Evolutionary conservation across 768 basidiomycete species (phyloP), one percentile per base, ranked within the genome.

Genomic region (Pleurotus sapidus): DNA sequence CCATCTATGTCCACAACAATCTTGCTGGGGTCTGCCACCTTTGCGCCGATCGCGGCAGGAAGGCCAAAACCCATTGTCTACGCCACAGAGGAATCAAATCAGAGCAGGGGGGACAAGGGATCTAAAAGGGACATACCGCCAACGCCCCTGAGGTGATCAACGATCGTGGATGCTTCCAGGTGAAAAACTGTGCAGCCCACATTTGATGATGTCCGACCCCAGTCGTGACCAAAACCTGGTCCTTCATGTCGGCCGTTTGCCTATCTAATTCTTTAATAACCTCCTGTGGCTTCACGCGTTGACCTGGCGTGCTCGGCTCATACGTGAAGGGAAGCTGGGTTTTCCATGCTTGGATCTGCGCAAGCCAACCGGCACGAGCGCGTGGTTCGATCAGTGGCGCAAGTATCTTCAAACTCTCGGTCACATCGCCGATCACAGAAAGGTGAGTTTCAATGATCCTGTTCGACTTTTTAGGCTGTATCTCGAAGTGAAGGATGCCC

Each of bases 141-240:
- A 98, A 82, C 61, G 96, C 96, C 61, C 96, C 96, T 27, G 92
- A 95, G 8, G 95, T 93, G 55, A 96, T 86, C 88, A 98, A 81
- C 45, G 91, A 81, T 45, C 88, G 80, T 0, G 96, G 96, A 46
- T 88, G 75, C 59, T 75, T 89, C 95, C 95, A 99, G 58, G 95
- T 80, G 73, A 84, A 98, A 70, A 88, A 80, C 71, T 99, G 97
- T 42, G 92, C 93, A 2, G 96, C 96, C 95, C 94, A 98, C 97
- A 98, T 98, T 74, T 99, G 96, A 75, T 98, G 97, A 70, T 99
- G 97, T 6, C 97, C 97, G 20, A 99, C 97, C 63, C 97, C 97
- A n/a, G 97, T 99, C 11, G 93, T 74, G 51, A 99, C 73, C 66
- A 98, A 74, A 38, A 97, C 82, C 23, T 97, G 86, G 56, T 92